A percentile compares a stretch with the other conserved stretches of the same genome.
Evolutionary conservation across 495 filamentous ascomycete species (phyloP).

Genomic region (Penicillium roqueforti): DNA sequence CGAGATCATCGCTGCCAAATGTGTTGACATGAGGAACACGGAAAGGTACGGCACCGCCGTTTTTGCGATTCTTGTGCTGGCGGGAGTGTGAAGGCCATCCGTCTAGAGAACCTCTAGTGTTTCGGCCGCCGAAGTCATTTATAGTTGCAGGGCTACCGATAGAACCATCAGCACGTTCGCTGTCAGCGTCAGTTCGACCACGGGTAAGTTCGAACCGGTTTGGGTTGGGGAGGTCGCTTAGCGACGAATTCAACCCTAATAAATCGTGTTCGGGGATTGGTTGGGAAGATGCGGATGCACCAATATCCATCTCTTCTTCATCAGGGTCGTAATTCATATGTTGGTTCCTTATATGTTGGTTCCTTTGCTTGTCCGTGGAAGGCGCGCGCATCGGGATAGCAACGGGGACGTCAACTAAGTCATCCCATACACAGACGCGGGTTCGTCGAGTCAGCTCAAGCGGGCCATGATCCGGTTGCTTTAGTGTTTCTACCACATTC

Average conservation of each 20-base stretch:
- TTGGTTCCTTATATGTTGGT: constrained; percentile 53
- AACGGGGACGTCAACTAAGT: constrained; percentile 90
- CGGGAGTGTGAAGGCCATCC: constrained; percentile 39
- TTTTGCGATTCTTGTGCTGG: constrained; percentile 35
- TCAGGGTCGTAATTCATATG: constrained; percentile 44
- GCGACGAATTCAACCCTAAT: constrained; percentile 61
- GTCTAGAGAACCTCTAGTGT: constrained; percentile 32
- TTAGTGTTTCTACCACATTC: constrained; percentile 97
- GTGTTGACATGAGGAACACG: constrained; percentile 29
- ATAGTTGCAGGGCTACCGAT: constrained; percentile 37
- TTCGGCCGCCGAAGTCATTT: constrained; percentile 29
- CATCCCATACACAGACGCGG: constrained; percentile 96
- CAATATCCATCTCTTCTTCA: constrained; percentile 88
- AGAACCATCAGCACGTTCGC: constrained; percentile 32
- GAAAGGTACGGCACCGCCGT: constrained; percentile 41
- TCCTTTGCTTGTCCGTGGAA: constrained; percentile 67
- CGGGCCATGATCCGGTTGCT: constrained; percentile 85
- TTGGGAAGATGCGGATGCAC: constrained; percentile 61
- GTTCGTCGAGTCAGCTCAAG: constrained; percentile 86
- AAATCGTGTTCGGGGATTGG: constrained; percentile 61
- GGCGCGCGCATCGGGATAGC: constrained; percentile 83
- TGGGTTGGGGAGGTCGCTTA: constrained; percentile 67
- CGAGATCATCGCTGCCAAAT: constrained; percentile 69
- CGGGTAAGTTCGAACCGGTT: constrained; percentile 79
- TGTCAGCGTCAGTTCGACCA: constrained; percentile 46